Evolutionary conservation across 2,329 filamentous ascomycete genomes (phyloP).

Genomic region (Biscogniauxia sp.): DNA sequence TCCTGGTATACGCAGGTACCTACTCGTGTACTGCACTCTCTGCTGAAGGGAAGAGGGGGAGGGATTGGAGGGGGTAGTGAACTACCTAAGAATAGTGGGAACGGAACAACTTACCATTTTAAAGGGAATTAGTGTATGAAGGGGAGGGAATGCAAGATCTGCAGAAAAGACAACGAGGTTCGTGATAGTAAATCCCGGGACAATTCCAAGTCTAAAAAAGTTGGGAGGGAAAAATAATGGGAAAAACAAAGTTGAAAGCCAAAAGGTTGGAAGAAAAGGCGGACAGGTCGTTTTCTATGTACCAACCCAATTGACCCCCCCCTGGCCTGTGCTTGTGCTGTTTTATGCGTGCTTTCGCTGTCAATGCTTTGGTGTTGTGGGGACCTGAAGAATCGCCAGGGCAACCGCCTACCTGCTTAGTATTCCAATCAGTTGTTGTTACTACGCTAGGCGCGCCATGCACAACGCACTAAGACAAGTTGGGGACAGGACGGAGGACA

Average conservation of each 20-base stretch:
- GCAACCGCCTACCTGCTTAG: slow-evolving; percentile 29
- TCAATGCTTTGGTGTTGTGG: slow-evolving; percentile 19
- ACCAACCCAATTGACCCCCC: slow-evolving; percentile 12
- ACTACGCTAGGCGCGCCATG: not conserved
- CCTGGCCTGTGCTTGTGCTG: slow-evolving; percentile 19
- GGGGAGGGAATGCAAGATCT: slow-evolving; percentile 3
- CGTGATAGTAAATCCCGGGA: slow-evolving; percentile 27
- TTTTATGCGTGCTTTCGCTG: slow-evolving; percentile 1
- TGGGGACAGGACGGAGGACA: not conserved
- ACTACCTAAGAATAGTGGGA: not conserved
- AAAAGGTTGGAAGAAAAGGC: slow-evolving; percentile 8
- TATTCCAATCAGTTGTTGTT: not conserved
- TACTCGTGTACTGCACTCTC: not conserved
- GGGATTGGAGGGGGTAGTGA: not conserved
- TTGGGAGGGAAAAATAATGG: slow-evolving; percentile 1
- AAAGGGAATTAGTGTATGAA: slow-evolving; percentile 3
- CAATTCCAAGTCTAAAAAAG: too few species aligned
- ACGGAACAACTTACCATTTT: slow-evolving; percentile 27
- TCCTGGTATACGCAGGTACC: not conserved
- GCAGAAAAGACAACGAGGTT: slow-evolving; percentile 11
- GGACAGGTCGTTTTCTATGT: not conserved
- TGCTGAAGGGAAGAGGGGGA: not conserved
- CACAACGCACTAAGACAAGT: slow-evolving; percentile 3
- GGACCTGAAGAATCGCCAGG: slow-evolving; percentile 26
- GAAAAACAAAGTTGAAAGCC: slow-evolving; percentile 13